phyloP scores from a whole-genome alignment of 2,329 filamentous ascomycete species.

The Colletotrichum liriopes region DNA sequence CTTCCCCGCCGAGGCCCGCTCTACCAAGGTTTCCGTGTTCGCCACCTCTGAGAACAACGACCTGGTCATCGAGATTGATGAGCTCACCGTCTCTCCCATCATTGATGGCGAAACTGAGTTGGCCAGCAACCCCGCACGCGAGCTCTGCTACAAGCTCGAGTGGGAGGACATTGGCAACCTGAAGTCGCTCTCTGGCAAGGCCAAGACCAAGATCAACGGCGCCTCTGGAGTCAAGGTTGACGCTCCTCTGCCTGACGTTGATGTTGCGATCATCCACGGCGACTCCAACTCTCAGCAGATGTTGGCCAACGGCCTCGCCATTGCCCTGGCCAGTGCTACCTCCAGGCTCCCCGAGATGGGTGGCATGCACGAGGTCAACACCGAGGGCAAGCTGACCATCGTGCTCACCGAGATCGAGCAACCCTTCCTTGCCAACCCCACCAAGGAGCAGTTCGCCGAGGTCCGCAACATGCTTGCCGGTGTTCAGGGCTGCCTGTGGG shows the following conservation, averaged over 20 bases:
- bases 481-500: slow-evolving; percentile 57
- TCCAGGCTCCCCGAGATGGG: slow-evolving; percentile 42
- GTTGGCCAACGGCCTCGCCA: slow-evolving; percentile 39
- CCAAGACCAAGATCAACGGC: slow-evolving; percentile 35
- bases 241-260: slow-evolving; percentile 36
- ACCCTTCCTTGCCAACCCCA: slow-evolving; percentile 59
- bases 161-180: slow-evolving; percentile 44
- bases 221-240: slow-evolving; percentile 34
- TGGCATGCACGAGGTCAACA: slow-evolving; percentile 46
- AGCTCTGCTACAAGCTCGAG: slow-evolving; percentile 47
- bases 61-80: slow-evolving; percentile 47
- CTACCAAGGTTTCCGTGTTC: slow-evolving; percentile 44
- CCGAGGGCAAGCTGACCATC: slow-evolving; percentile 53
- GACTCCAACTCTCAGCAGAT: slow-evolving; percentile 42
- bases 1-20: slow-evolving; percentile 40
- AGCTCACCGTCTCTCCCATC: slow-evolving; percentile 45
- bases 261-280: slow-evolving; percentile 44
- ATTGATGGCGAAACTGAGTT: slow-evolving; percentile 43
- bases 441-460: slow-evolving; percentile 54
- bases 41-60: slow-evolving; percentile 43
- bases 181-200: slow-evolving; percentile 35
- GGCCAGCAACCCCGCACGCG: slow-evolving; percentile 38
- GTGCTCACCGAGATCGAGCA: slow-evolving; percentile 62
- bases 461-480: slow-evolving; percentile 55
- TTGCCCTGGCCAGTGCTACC: slow-evolving; percentile 41